A percentile compares a stretch with the other conserved stretches of the same genome.
Evolutionary conservation across 345 rosid species (phyloP).

Genomic region (Cardamine resedifolia): DNA sequence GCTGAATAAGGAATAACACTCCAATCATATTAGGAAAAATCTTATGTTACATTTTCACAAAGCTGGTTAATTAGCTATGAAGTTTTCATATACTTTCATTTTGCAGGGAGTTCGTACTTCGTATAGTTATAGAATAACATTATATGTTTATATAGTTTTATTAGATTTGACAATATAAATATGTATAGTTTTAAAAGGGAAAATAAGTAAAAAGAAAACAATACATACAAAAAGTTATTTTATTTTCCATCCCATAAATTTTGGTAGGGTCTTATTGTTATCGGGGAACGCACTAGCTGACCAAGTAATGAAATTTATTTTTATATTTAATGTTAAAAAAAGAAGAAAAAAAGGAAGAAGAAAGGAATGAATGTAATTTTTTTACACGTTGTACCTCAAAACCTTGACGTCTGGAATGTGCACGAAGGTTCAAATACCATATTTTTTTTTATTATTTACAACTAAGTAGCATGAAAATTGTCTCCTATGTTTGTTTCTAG

Average conservation of each 20-base stretch:
- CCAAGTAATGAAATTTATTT: background rate
- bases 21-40: background rate
- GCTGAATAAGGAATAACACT: background rate
- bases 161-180: background rate
- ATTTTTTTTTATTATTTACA: too few species aligned
- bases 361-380: too few species aligned
- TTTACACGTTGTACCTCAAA: too few species aligned
- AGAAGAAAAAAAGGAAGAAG: too few species aligned
- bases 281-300: constrained; percentile 11
- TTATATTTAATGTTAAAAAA: background rate
- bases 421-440: too few species aligned
- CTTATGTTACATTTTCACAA: background rate
- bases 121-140: background rate
- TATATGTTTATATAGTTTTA: background rate
- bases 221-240: background rate
- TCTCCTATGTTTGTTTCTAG: too few species aligned
- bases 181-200: background rate
- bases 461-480: too few species aligned
- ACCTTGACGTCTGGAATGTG: too few species aligned
- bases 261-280: constrained; percentile 27
- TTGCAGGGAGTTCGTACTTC: background rate
- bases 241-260: constrained; percentile 21
- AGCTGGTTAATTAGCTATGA: background rate
- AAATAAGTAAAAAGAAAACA: too few species aligned
- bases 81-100: background rate